Evolutionary conservation across 192 early-diverging fungal genomes (phyloP).

Genomic region (Ramicandelaber brevisporus): DNA sequence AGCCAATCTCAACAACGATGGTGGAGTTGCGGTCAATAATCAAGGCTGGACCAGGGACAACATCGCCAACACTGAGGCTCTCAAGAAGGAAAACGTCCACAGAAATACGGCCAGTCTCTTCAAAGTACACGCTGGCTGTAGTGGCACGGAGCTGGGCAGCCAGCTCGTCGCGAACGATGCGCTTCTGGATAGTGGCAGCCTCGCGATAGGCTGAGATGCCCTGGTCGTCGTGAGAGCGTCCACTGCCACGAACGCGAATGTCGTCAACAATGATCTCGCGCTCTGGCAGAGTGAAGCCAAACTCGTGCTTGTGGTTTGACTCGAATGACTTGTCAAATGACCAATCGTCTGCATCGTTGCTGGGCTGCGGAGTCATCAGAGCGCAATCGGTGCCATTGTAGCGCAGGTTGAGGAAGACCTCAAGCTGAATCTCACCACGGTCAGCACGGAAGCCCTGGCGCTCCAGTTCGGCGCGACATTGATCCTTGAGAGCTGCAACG

Average conservation of each 20-base stretch:
- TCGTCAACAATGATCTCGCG: constrained; percentile 73
- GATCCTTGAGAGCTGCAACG: constrained; percentile 14
- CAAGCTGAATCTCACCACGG: constrained; percentile 16
- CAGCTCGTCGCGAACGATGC: constrained; percentile 23
- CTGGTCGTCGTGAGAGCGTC: constrained; percentile 10
- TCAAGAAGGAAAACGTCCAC: constrained; percentile 47
- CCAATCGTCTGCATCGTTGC: constrained; percentile 17
- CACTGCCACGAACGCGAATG: constrained; percentile 72
- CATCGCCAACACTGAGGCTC: constrained; percentile 30
- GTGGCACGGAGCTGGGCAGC: background rate
- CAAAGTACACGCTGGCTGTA: constrained; percentile 44
- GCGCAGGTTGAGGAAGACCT: constrained; percentile 66
- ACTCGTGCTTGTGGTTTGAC: constrained; percentile 66
- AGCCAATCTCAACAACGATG: constrained; percentile 63
- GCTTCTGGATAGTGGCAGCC: constrained; percentile 2
- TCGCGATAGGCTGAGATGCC: constrained; percentile 4
- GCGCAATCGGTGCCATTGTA: constrained; percentile 84
- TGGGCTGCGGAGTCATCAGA: constrained; percentile 62
- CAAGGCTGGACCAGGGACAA: constrained; percentile 64
- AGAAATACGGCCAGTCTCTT: constrained; percentile 32
- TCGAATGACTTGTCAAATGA: constrained; percentile 42
- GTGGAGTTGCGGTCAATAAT: constrained; percentile 76
- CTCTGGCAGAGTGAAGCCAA: constrained; percentile 73
- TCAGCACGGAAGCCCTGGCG: constrained; percentile 39
- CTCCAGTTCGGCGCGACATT: constrained; percentile 22